Percentiles rank a stretch among this genome's conserved stretches.
These are phyloP conservation scores for Cyamopsis tetragonoloba DNA, from an alignment of 306 rosid species.

Conservation along the genomic window DNA sequence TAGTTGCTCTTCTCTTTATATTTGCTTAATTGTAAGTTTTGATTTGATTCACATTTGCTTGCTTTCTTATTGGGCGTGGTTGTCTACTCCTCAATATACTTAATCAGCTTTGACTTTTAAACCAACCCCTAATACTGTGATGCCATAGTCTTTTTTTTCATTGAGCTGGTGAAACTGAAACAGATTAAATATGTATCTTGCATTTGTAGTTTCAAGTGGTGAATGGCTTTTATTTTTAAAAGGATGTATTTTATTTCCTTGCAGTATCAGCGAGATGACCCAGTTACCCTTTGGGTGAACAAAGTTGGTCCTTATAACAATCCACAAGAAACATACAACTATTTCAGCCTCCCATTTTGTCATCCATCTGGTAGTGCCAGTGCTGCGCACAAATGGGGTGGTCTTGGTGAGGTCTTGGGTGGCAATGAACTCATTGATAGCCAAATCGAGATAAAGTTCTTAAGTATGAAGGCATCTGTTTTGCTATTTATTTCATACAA, in stretches of 20 bases:
- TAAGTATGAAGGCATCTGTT: constrained; percentile 42
- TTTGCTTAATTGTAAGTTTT: background rate
- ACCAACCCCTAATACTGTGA: background rate
- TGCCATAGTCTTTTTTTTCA: background rate
- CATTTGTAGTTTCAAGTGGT: background rate
- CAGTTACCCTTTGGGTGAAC: constrained; percentile 91
- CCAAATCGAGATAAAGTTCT: constrained; percentile 70
- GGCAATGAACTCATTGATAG: constrained; percentile 99
- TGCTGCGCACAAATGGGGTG: constrained; percentile 97
- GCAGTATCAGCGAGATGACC: constrained; percentile 72
- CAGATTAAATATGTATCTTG: background rate
- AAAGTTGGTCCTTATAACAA: constrained; percentile 98
- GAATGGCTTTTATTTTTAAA: constrained; percentile 19
- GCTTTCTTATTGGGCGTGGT: background rate
- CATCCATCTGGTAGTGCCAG: constrained; percentile 51
- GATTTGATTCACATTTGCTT: background rate
- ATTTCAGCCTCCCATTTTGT: constrained; percentile 96
- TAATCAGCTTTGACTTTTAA: constrained; percentile 8
- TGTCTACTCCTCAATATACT: background rate
- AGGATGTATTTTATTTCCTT: constrained; percentile 16
- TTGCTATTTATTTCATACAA: constrained; percentile 6
- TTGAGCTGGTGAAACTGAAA: background rate
- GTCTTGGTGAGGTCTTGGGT: constrained; percentile 98
- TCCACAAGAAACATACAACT: constrained; percentile 99
- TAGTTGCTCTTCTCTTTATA: background rate